Evolutionary conservation across 2,329 filamentous ascomycete species (phyloP), one percentile per base, ranked within the genome.

Genomic region (Fusarium sp.): DNA sequence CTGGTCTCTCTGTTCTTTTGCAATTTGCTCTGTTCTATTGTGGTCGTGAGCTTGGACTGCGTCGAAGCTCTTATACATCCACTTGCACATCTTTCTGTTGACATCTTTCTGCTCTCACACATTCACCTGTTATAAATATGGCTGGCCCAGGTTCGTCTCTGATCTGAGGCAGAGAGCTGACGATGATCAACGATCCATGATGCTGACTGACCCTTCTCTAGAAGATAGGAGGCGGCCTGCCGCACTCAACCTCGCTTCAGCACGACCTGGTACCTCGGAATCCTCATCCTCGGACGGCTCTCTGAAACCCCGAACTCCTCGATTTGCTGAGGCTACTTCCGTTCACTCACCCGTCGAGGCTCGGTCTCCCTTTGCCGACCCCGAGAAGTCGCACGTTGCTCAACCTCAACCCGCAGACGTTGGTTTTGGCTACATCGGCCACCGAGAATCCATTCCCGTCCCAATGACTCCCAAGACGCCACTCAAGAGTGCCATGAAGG

Each of bases 371-470:
- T 93, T 93, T 77, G 86, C 87, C 77, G 88, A 91, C 71, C 87
- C 88, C 54, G 87, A 89, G 47, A 85, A 84, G 72, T 87, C 87
- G 48, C 86, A 89, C 81, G 62, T 75, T 42, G 86, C 89, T 60
- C 89, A 93, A 81, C 85, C 91, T 61, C 92, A 94, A 80, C 93
- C 95, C 38, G 93, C 92, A 67, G 95, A 98, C 84, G 90, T 98
- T 74, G 95, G 95, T 75, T 98, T 98, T 83, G 95, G 95, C 81
- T 98, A 98, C 85, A 93, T 98, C 80, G 88, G 90, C 78, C 87
- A 87, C 76, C 84, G 86, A 81, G 86, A 91, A 76, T 84, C 87
- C 68, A 87, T 91, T 79, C 87, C 87, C 74, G 87, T 89, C 80
- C 91, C 88, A 68, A 89, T 89, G 86, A 89, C 91, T 42, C 94